Conservation (phyloP, 768 basidiomycete genomes). For the Mycena alexandri region DNA sequence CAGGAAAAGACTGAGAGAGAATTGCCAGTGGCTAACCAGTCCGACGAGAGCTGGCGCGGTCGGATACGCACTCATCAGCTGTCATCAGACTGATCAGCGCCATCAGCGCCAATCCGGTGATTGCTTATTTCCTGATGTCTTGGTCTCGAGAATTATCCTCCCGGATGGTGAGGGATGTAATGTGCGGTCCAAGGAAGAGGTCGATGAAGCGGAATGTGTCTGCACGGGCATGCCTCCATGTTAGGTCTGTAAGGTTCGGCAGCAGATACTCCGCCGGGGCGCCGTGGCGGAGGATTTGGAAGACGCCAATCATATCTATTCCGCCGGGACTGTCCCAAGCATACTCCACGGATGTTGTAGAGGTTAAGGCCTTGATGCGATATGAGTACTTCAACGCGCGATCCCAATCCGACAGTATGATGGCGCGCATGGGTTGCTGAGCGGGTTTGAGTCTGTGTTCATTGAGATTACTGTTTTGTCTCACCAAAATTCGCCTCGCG, state of each 20-base stretch:
- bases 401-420: slow-evolving; percentile 8
- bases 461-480: neutral
- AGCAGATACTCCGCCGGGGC: neutral
- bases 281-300: neutral
- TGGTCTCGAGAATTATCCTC: too few species aligned
- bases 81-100: too few species aligned
- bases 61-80: too few species aligned
- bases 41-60: too few species aligned
- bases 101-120: too few species aligned
- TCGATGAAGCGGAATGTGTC: neutral
- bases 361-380: neutral
- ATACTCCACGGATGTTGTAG: neutral
- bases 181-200: neutral
- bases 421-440: neutral
- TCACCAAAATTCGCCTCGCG: neutral
- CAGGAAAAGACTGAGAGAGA: too few species aligned
- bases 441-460: neutral
- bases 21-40: too few species aligned
- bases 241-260: neutral
- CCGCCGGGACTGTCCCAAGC: too few species aligned
- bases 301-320: neutral
- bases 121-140: too few species aligned
- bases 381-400: neutral
- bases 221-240: neutral
- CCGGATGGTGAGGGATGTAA: neutral